Base-by-base conservation (phyloP, 306 rosid species). In the Sicyos edulis region DNA sequence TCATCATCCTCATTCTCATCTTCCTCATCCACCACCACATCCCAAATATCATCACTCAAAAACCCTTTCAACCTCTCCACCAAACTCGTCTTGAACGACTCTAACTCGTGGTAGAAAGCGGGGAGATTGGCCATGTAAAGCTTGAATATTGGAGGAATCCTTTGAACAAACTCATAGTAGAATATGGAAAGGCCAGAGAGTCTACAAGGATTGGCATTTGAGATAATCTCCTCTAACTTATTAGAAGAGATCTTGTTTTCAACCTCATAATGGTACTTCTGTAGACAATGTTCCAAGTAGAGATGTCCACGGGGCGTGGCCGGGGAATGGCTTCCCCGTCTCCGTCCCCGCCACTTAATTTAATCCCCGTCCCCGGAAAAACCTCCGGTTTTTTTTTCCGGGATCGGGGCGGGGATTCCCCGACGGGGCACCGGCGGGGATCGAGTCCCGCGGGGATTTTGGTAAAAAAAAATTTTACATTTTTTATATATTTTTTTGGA, bases 61-160 rank as follows among this genome's bases (percentile, higher is more conserved):
- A 80, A 80, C 62, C 74, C 80, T 58, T 80, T 83, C 72, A 83
- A 50, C 19, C 53, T 80, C 19, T 55, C 80, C 6, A 83, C 71
- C 69, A 80, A 37, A 32, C 64, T 40, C 2, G 0, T 73, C 44
- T 83, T 80, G 11, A 80, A 67, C 0, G 71, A 49, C 15, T 67
- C 82, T 5, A 26, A 12, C 61, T 52, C 79, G 0, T 70, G 59
- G 68, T 80, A 83, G 74, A 80, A 10, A 16, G 85, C 81, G 5
- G 81, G 83, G 16, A 83, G 79, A 6, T 83, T 83, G 5, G 22
- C 73, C 19, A 74, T 56, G 11, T 72, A 83, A 68, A 80, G 87
- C 57, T 76, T 62, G 79, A 83, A 81, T 40, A 83, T 80, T 0
- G 87, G 83, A 1, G 87, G 85, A 45, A 80, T 78, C 3, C 81